Evolutionary conservation across 192 early-diverging fungal species (phyloP), one percentile per base, ranked within the genome.

Genomic region (Rhizoclosmatium sp.): DNA sequence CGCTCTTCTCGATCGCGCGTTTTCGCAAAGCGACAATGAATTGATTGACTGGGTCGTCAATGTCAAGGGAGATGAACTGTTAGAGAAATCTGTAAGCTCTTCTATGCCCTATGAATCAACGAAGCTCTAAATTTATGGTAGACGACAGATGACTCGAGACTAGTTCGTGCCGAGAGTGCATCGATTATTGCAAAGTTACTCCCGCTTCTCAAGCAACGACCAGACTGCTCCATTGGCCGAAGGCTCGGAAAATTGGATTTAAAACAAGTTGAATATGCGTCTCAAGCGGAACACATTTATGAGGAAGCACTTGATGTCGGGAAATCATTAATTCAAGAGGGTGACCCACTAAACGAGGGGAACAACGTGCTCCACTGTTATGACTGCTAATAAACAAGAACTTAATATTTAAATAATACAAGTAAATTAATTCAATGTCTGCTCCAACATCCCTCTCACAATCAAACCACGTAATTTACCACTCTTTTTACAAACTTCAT

Each of bases 361-460:
- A 76, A 76, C 44, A 76, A 76, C 42, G 65, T 76, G 14, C 23
- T 76, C 1, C 39, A 23, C 10, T 76, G 75, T 66, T 76, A 76
- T 56, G 75, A 62, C 7, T 62, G 60, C 60, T 62, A 7, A 62
- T 21, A 21, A 62, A 21, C 9, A 19, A 21, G 19, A 5, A 31
- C 23, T 40, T 19, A 21, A 62, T 31, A 23, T 4, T 19, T 31
- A 62, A 19, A 68, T n/a, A 44, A 4, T 42, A 68, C 12, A 31
- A 4, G n/a, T 39, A 42, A 68, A 4, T 68, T 47, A 16, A n/a
- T n/a, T n/a, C n/a, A 46, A 47, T 46, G 9, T 46, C 47, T 68
- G 31, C 23, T 74, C 78, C 47, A 79, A 12, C 78, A 79, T 79
- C 21, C 60, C 69, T 19, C 61, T 16, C 12, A 79, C 69, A 7